Evolutionary conservation across 768 basidiomycete genomes (phyloP).

Genomic region (Stropharia rugosoannulata): DNA sequence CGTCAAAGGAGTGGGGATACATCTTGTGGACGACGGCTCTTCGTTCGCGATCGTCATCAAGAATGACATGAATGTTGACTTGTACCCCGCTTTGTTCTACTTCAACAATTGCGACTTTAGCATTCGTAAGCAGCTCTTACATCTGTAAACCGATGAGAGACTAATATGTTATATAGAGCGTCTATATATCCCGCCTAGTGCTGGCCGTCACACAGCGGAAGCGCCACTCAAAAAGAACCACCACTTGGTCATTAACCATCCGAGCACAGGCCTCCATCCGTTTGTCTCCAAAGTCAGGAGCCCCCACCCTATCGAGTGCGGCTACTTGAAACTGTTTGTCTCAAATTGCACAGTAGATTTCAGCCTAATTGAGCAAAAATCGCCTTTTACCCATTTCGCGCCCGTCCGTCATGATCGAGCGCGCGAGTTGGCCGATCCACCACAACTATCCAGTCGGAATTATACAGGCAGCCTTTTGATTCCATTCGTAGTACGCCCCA

Average conservation of each 20-base stretch:
- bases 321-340: slow-evolving; percentile 14
- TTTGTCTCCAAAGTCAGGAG: background rate
- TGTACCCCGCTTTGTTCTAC: slow-evolving; percentile 11
- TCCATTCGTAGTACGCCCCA: background rate
- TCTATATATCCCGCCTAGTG: background rate
- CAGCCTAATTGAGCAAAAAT: slow-evolving; percentile 3
- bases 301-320: slow-evolving; percentile 4
- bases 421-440: too few species aligned
- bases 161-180: background rate
- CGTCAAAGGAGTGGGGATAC: background rate
- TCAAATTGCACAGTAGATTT: slow-evolving; percentile 5
- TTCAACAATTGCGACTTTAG: slow-evolving; percentile 12
- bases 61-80: background rate
- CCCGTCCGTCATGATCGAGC: background rate
- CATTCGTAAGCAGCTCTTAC: slow-evolving; percentile 8
- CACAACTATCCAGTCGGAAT: too few species aligned
- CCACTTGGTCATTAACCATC: background rate
- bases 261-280: background rate
- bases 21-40: slow-evolving; percentile 1
- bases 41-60: slow-evolving; percentile 9
- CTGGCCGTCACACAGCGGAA: background rate
- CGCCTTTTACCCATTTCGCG: background rate
- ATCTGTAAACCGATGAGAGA: background rate
- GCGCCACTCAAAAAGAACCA: background rate
- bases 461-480: background rate